Evolutionary conservation across 805 yeast species (phyloP).

Genomic region (Ogataea allantospora): DNA sequence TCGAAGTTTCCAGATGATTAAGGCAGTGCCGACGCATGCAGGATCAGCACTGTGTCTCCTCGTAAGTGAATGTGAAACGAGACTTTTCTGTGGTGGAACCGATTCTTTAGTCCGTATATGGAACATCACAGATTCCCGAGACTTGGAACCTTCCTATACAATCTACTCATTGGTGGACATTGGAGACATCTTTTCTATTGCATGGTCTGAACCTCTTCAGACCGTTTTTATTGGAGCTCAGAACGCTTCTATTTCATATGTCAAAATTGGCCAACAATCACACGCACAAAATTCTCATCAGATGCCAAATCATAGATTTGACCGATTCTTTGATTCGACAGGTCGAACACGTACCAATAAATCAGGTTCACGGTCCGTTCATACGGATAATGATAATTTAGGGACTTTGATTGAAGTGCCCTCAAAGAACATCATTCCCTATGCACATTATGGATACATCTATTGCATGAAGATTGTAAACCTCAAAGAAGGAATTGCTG

Average conservation of each 20-base stretch:
- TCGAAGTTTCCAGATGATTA: constrained; percentile 55
- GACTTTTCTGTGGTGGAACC: constrained; percentile 80
- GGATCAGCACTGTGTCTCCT: constrained; percentile 75
- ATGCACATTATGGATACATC: constrained; percentile 91
- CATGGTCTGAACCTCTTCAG: constrained; percentile 58
- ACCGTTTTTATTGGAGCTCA: constrained; percentile 86
- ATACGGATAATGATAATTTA: constrained; percentile 21
- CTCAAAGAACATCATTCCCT: constrained; percentile 59
- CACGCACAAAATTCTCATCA: constrained; percentile 33
- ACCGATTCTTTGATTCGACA: constrained; percentile 83
- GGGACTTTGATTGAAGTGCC: constrained; percentile 62
- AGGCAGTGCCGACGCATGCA: constrained; percentile 57
- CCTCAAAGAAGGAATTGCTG: constrained; percentile 24
- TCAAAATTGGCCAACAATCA: constrained; percentile 37
- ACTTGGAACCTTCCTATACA: constrained; percentile 49
- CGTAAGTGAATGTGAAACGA: constrained; percentile 50
- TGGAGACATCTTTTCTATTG: constrained; percentile 87
- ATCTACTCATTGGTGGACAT: constrained; percentile 83
- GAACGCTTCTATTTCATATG: constrained; percentile 83
- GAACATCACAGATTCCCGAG: constrained; percentile 48
- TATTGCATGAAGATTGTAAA: constrained; percentile 56
- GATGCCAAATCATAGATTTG: constrained; percentile 67
- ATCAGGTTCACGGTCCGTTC: constrained; percentile 9
- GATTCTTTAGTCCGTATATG: constrained; percentile 89
- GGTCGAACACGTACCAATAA: constrained; percentile 39